These are phyloP conservation scores for Chaetomiaceae sp. DNA, from an alignment of 2,329 filamentous ascomycete genomes.

Conservation along the genomic window DNA sequence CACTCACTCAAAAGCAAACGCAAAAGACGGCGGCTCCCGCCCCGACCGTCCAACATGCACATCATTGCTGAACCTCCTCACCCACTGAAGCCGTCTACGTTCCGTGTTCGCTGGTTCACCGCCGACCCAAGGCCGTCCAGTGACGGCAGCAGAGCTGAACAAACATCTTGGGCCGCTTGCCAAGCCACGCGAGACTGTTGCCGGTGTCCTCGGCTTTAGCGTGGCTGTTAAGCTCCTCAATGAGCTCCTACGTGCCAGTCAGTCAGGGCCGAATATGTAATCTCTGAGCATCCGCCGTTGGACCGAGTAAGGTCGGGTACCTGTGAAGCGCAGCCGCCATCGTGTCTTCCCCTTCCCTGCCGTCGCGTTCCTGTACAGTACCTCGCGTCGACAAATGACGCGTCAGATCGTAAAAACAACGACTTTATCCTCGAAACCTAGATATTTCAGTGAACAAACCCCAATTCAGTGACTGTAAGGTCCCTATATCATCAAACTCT, in stretches of 20 bases:
- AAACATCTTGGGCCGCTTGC: background rate
- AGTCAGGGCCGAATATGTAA: too few relatives aligned
- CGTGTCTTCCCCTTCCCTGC: too few relatives aligned
- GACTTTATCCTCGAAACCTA: too few relatives aligned
- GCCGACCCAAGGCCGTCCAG: background rate
- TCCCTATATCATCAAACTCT: too few relatives aligned
- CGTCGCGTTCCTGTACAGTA: too few relatives aligned
- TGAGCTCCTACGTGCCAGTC: background rate
- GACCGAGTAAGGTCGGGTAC: too few relatives aligned
- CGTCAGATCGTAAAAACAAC: too few relatives aligned
- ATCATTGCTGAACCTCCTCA: constrained; percentile 9
- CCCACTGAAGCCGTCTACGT: background rate
- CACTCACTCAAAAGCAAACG: constrained; percentile 41
- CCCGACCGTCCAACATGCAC: background rate
- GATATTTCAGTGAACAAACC: too few relatives aligned
- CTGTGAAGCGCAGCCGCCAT: too few relatives aligned
- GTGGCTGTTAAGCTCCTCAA: background rate
- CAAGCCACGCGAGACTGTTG: background rate
- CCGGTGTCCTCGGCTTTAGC: background rate
- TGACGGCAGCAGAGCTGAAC: background rate
- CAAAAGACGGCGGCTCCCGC: constrained; percentile 32
- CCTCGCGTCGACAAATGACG: too few relatives aligned
- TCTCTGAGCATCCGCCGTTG: too few relatives aligned
- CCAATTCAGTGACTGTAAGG: too few relatives aligned
- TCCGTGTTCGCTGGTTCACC: background rate